phyloP scores from a whole-genome alignment of 345 rosid genomes.

The Alliaria petiolata region DNA sequence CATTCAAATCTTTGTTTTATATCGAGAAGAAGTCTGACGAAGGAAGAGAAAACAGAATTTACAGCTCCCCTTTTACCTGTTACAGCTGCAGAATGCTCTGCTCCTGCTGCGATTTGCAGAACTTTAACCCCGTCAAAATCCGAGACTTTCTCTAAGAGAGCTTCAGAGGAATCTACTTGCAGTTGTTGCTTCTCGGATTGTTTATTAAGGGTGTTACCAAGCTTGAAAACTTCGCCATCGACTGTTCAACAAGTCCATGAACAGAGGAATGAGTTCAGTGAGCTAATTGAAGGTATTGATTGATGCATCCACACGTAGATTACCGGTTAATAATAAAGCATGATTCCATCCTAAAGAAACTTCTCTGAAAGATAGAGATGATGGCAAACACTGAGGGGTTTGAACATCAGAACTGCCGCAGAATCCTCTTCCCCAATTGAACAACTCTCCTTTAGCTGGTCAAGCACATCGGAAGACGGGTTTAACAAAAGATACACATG shows the following conservation, averaged over 20 bases:
- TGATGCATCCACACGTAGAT: background rate
- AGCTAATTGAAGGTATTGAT: background rate
- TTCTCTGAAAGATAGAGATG: conserved; percentile 35
- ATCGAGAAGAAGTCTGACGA: background rate
- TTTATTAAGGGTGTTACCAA: conserved; percentile 53
- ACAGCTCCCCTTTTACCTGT: conserved; percentile 42
- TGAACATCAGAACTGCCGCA: conserved; percentile 41
- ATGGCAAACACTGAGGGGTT: conserved; percentile 43
- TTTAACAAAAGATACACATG: background rate
- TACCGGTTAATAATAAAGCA: conserved; percentile 60
- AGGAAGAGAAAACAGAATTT: background rate
- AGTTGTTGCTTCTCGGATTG: conserved; percentile 26
- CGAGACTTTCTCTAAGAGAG: conserved; percentile 43
- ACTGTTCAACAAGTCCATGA: conserved; percentile 44
- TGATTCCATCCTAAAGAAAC: conserved; percentile 89
- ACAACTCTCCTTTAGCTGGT: conserved; percentile 60
- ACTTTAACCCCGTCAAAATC: conserved; percentile 46
- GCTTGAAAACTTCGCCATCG: conserved; percentile 57
- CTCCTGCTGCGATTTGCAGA: conserved; percentile 64
- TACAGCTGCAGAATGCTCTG: conserved; percentile 82
- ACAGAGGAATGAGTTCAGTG: conserved; percentile 1
- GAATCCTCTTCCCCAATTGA: conserved; percentile 87
- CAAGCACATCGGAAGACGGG: background rate
- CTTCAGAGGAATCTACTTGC: conserved; percentile 24
- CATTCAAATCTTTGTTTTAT: background rate